A percentile compares a stretch with the other conserved stretches of the same genome.
Conservation (phyloP, 2,329 filamentous ascomycete genomes). For the Rhexocercosporidium sp. region DNA sequence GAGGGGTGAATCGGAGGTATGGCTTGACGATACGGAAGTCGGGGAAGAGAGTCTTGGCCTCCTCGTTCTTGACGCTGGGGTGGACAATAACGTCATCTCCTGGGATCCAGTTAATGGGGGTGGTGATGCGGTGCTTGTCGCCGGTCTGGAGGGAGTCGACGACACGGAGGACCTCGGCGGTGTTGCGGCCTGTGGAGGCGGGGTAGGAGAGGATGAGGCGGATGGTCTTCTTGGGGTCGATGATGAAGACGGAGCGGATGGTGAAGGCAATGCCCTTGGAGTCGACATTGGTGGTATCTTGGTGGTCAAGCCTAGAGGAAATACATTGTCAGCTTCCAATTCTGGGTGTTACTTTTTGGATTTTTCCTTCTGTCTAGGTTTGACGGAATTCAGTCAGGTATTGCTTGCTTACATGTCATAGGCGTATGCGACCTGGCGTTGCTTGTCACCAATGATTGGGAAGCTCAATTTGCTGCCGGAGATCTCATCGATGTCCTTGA, state of each 20-base stretch:
- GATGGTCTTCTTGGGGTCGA: slow-evolving; percentile 93
- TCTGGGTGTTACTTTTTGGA: not conserved
- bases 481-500: slow-evolving; percentile 85
- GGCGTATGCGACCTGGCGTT: slow-evolving; percentile 74
- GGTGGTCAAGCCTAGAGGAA: slow-evolving; percentile 70
- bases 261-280: slow-evolving; percentile 87
- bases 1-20: slow-evolving; percentile 75
- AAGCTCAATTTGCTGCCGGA: slow-evolving; percentile 72
- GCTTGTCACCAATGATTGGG: slow-evolving; percentile 83
- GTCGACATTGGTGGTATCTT: slow-evolving; percentile 82
- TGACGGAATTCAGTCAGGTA: not conserved
- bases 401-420: slow-evolving; percentile 72
- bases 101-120: slow-evolving; percentile 87
- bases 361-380: not conserved
- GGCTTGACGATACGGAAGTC: slow-evolving; percentile 72
- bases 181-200: slow-evolving; percentile 86
- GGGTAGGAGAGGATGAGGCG: slow-evolving; percentile 92
- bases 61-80: slow-evolving; percentile 79
- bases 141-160: slow-evolving; percentile 81
- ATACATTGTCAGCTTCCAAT: slow-evolving; percentile 12
- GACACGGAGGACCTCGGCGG: slow-evolving; percentile 77
- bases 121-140: slow-evolving; percentile 87
- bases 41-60: slow-evolving; percentile 88
- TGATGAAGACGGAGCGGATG: slow-evolving; percentile 93
- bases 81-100: slow-evolving; percentile 94